These are phyloP conservation scores for Tolypocladium inflatum DNA, from an alignment of 2,329 filamentous ascomycete genomes.

Conservation along the genomic window DNA sequence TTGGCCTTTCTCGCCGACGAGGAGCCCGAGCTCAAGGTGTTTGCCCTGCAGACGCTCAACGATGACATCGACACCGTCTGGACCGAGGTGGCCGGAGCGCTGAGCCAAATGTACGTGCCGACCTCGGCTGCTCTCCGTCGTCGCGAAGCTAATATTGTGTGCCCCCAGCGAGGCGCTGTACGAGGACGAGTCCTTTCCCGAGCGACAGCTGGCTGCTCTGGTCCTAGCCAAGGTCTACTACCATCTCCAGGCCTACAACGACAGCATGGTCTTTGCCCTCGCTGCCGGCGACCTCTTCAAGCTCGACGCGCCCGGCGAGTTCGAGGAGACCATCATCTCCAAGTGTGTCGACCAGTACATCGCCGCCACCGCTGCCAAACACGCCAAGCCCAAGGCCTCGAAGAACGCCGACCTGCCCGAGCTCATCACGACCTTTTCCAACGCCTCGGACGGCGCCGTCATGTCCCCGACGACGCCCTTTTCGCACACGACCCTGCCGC, in stretches of 20 bases:
- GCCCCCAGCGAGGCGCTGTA: slow-evolving; percentile 78
- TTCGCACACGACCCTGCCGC: slow-evolving; percentile 84
- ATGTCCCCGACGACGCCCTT: slow-evolving; percentile 91
- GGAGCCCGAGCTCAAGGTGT: slow-evolving; percentile 87
- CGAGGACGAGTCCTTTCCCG: slow-evolving; percentile 89
- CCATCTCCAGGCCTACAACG: slow-evolving; percentile 96
- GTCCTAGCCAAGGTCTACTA: slow-evolving; percentile 98
- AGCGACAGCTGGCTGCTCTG: slow-evolving; percentile 87
- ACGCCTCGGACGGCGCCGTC: slow-evolving; percentile 57
- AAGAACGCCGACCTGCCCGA: slow-evolving; percentile 48
- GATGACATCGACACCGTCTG: slow-evolving; percentile 94
- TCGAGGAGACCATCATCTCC: slow-evolving; percentile 97
- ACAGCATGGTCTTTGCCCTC: slow-evolving; percentile 97
- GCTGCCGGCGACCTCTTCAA: slow-evolving; percentile 93
- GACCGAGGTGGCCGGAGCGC: slow-evolving; percentile 89
- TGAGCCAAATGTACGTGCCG: slow-evolving; percentile 74
- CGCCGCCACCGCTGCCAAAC: slow-evolving; percentile 51
- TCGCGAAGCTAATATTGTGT: slow-evolving; percentile 4
- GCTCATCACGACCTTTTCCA: slow-evolving; percentile 71
- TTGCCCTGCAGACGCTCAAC: slow-evolving; percentile 90
- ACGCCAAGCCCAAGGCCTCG: slow-evolving; percentile 32
- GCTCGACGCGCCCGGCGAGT: slow-evolving; percentile 83
- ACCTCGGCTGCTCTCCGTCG: background rate
- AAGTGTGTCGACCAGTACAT: slow-evolving; percentile 99
- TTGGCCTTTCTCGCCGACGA: slow-evolving; percentile 93